Evolutionary conservation across 2,329 filamentous ascomycete species (phyloP).

Genomic region (Paramyrothecium sp.): DNA sequence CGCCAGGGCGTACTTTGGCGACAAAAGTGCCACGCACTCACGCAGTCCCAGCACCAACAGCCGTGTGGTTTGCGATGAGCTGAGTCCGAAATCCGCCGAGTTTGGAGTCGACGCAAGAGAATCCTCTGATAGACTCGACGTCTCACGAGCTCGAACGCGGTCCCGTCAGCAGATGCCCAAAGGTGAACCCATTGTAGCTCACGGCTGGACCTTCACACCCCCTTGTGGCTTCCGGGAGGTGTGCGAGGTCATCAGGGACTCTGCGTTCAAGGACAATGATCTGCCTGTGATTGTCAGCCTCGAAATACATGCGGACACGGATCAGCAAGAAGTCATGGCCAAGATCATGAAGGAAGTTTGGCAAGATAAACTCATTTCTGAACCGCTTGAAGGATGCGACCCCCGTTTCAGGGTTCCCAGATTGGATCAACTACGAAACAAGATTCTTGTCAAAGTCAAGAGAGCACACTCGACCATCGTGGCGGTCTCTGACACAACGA

Average conservation of each 20-base stretch:
- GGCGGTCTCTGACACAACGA: slow-evolving; percentile 26
- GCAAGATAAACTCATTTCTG: slow-evolving; percentile 70
- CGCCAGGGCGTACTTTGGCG: slow-evolving; percentile 23
- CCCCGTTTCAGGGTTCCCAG: slow-evolving; percentile 60
- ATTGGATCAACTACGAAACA: slow-evolving; percentile 69
- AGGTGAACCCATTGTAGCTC: slow-evolving; percentile 76
- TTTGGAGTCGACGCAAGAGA: slow-evolving; percentile 26
- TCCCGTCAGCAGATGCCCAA: slow-evolving; percentile 28
- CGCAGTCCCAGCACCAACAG: slow-evolving; percentile 39
- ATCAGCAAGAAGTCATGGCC: slow-evolving; percentile 91
- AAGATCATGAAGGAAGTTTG: slow-evolving; percentile 91
- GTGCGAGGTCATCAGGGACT: slow-evolving; percentile 74
- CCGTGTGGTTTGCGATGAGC: slow-evolving; percentile 28
- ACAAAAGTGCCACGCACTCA: slow-evolving; percentile 29
- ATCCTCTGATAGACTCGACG: slow-evolving; percentile 31
- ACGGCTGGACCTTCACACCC: slow-evolving; percentile 80
- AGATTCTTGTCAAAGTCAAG: slow-evolving; percentile 84
- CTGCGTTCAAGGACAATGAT: slow-evolving; percentile 72
- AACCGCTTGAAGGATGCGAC: slow-evolving; percentile 47
- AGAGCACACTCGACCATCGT: slow-evolving; percentile 42
- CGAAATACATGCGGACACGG: slow-evolving; percentile 79
- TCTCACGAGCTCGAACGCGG: slow-evolving; percentile 17
- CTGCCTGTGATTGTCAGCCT: slow-evolving; percentile 88
- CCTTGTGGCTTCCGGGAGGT: slow-evolving; percentile 87
- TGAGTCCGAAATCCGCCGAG: slow-evolving; percentile 7